These are phyloP conservation scores for Phytophthora fragariaefolia DNA, from an alignment of 352 stramenopile species.

Conservation along the genomic window DNA sequence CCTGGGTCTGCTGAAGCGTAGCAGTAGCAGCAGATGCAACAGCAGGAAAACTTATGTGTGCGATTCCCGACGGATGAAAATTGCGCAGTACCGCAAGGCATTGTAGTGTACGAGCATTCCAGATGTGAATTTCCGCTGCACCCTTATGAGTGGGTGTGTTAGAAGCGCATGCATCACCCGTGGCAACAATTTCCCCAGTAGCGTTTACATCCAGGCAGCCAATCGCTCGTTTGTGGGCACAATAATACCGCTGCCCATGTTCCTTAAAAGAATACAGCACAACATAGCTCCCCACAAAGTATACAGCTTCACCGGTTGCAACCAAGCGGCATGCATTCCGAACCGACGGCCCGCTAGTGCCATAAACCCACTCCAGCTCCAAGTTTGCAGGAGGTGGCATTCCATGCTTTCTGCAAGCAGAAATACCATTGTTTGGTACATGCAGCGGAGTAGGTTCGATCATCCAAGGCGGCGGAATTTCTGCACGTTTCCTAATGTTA, in stretches of 20 bases:
- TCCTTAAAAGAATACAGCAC: constrained; percentile 68
- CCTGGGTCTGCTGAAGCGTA: constrained; percentile 43
- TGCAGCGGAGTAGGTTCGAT: constrained; percentile 42
- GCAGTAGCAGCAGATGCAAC: constrained; percentile 53
- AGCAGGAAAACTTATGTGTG: constrained; percentile 62
- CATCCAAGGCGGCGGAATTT: constrained; percentile 54
- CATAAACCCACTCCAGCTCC: constrained; percentile 81
- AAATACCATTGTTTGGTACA: background rate
- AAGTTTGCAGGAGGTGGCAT: constrained; percentile 71
- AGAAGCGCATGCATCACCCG: constrained; percentile 38
- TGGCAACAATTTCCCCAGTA: constrained; percentile 69
- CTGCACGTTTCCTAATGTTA: constrained; percentile 18
- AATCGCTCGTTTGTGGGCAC: constrained; percentile 64
- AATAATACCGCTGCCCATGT: constrained; percentile 80
- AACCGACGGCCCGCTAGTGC: constrained; percentile 50
- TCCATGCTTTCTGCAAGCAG: constrained; percentile 13
- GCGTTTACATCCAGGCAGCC: constrained; percentile 69
- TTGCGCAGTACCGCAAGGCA: constrained; percentile 73
- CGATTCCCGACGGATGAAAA: constrained; percentile 65
- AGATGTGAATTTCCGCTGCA: constrained; percentile 72
- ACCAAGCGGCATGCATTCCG: constrained; percentile 64
- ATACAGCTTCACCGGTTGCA: constrained; percentile 65
- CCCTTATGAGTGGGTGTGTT: constrained; percentile 4
- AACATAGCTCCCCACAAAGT: constrained; percentile 77
- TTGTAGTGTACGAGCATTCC: constrained; percentile 66